Evolutionary conservation across 768 basidiomycete species (phyloP), one percentile per base, ranked within the genome.

Genomic region (Saitozyma sp.): DNA sequence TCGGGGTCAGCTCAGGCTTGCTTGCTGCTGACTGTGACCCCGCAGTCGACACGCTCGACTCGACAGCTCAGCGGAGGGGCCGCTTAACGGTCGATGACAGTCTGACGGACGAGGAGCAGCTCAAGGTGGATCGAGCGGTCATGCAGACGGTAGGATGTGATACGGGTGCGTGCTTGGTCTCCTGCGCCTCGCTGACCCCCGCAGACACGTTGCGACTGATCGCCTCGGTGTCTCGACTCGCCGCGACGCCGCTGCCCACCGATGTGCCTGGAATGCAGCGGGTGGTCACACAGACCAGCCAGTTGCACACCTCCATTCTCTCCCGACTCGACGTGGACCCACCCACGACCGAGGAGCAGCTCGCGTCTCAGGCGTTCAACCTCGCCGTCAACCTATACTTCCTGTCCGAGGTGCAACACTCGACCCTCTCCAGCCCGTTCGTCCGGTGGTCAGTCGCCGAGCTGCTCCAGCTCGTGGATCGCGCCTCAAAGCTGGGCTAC

Each of bases 331-430:
- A 2, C 2, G 29, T 29, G 29, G 29, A 29, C 29, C 29, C 29
- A 29, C 29, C 29, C 29, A 29, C 29, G 29, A 29, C 20, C 40
- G 55, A 56, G 45, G 9, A 20, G 16, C 20, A 39, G 11, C 19
- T 40, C 11, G 39, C 55, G 9, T 14, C 55, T 37, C 55, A 40
- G 20, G 55, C 55, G 9, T 56, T 56, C 55, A 9, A 8, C 11
- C 55, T 56, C 16, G 55, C 55, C 39, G 10, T 46, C 4, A 16
- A 56, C 43, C 29, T 56, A 45, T 56, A 56, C 55, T 56, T 56
- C 41, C 10, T 56, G 29, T 42, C 38, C 8, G 9, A 39, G 14
- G 42, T 56, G 9, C 55, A 4, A 29, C 14, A 45, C 8, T 56
- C 55, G 8, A 9, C 55, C 2, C 55, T 56, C 14, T 13, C 41